Evolutionary conservation across 2,329 filamentous ascomycete genomes (phyloP), one percentile per base, ranked within the genome.

Genomic region (Trichoderma sp.): DNA sequence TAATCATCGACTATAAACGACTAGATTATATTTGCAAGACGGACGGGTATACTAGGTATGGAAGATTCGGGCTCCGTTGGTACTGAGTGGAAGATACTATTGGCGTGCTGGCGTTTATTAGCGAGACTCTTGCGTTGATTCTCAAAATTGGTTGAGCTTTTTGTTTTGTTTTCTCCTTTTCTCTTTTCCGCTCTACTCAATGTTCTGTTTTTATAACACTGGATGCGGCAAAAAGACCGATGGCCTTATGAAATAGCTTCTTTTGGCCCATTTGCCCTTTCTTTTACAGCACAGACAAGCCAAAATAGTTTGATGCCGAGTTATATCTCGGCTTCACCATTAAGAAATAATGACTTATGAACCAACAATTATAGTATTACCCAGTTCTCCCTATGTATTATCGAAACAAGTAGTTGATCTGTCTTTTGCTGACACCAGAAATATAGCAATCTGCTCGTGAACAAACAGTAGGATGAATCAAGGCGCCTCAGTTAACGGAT

Each of bases 271-370:
- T 29, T 24, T 64, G 24, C 12, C 66, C 24, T 53, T 73, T 33
- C 21, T 65, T 27, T n/a, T 56, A 24, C 16, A 12, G 50, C n/a
- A 73, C 59, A 65, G 38, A 73, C 18, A 38, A 21, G n/a, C 63
- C 56, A 31, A 56, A 65, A 29, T 38, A 73, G 29, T 24, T 64
- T 27, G 59, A 64, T 31, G 41, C n/a, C 16, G 38, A 72, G 60
- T 38, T 18, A 31, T 3, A n/a, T 35, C n/a, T 33, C n/a, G 35
- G 41, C 60, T 73, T 73, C 38, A 35, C 56, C 12, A 73, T 56
- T 24, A 56, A 29, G 24, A 56, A 56, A 35, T 73, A 73, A 73
- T 65, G 71, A 73, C 9, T 73, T 53, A 56, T 64, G 71, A 73
- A 38, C 6, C 11, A 64, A 53, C 27, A 21, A 2, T 50, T 50